A percentile compares a stretch with the other conserved stretches of the same genome.
These are phyloP conservation scores for Chlamydomonas sp. DNA, from an alignment of 139 green algal genomes.

Conservation along the genomic window DNA sequence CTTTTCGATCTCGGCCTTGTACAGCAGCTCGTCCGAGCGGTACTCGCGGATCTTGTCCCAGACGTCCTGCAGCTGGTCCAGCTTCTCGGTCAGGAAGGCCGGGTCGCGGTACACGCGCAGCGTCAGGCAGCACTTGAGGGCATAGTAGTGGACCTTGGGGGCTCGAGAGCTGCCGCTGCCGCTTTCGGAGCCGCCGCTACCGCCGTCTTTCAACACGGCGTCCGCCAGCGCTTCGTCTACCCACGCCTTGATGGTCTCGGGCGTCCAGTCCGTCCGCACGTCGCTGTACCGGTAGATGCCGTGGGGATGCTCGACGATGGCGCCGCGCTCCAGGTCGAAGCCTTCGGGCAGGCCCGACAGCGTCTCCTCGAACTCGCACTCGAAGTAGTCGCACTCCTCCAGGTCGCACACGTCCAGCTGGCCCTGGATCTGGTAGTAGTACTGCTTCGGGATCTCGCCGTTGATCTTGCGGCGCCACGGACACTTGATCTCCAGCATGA, in stretches of 20 bases:
- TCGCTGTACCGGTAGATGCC: neutral
- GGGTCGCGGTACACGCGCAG: neutral
- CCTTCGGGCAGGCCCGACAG: neutral
- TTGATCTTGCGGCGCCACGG: conserved; percentile 14
- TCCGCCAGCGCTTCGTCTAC: neutral
- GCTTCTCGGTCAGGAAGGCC: conserved; percentile 2
- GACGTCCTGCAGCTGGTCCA: neutral
- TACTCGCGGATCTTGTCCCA: neutral
- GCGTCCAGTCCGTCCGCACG: neutral
- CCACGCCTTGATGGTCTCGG: neutral
- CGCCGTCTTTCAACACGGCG: too few relatives aligned
- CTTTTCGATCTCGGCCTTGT: neutral
- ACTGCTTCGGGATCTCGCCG: conserved; percentile 12
- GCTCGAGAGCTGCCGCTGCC: too few relatives aligned
- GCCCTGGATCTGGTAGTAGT: conserved; percentile 23
- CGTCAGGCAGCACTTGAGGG: too few relatives aligned
- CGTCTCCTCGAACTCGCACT: conserved; percentile 16
- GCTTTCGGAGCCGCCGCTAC: too few relatives aligned
- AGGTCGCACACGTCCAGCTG: conserved; percentile 23
- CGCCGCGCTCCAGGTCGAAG: neutral
- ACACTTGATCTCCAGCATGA: conserved; percentile 35
- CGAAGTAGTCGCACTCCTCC: conserved; percentile 21
- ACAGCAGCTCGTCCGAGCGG: neutral
- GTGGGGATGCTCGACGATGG: neutral
- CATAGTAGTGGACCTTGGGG: too few relatives aligned